Base-by-base conservation (phyloP, 2,329 filamentous ascomycete species). In the Ciborinia camelliae region DNA sequence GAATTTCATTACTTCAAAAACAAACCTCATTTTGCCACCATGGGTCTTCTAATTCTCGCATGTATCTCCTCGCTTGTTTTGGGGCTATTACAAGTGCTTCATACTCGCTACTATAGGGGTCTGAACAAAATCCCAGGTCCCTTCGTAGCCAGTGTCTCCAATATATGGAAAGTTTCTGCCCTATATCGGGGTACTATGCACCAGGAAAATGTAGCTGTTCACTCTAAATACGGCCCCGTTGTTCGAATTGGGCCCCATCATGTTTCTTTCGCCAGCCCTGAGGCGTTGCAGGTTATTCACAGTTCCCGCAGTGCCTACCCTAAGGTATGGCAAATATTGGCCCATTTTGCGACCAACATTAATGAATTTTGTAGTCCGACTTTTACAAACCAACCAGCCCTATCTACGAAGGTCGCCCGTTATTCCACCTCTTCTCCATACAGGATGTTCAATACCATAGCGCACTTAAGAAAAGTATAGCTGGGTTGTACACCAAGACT, bases 201-300 rank as follows among this genome's bases (percentile, higher is more conserved):
- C 4, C 30, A 37, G 15, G 76, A 77, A 26, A 75, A 77, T 61
- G 74, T 81, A 67, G 60, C 67, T 0, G 76, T 86, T 23, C 85
- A 87, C 71, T 70, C 76, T 57, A 73, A 73, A 52, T 85, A 86
- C 67, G 85, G 85, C 0, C 81, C 83, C 0, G 80, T 82, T 0
- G 83, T 87, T 43, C 81, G 85, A 9, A 72, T 87, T 47, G 80
- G 79, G 0, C 85, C 84, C 0, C 79, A 81, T 65, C 84, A 87
- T 74, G 81, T 85, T 9, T 82, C 83, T 0, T 86, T 87, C 65
- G 80, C 83, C 0, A 86, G 84, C 2, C 76, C 78, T 9, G 76
- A 79, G 9, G 85, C 82, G 0, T 75, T 86, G 62, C 86, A 84
- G 71, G 82, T 86, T 75, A 87, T 87, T 47, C 88, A 88, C 62